These are phyloP conservation scores for Quercus wislizeni DNA, from an alignment of 306 rosid genomes.

Conservation along the genomic window DNA sequence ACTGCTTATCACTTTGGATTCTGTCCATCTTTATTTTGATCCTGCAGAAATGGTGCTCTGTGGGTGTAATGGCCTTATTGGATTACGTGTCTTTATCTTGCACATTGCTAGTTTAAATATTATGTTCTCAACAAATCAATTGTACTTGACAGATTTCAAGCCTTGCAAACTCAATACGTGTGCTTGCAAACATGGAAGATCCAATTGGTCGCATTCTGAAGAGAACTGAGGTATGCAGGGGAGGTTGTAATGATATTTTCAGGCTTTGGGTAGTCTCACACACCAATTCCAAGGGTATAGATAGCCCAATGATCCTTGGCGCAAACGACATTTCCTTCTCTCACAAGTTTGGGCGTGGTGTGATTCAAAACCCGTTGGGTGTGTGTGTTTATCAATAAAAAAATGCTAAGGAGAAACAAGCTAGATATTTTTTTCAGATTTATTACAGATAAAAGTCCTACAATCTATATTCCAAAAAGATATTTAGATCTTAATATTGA, in stretches of 20 bases:
- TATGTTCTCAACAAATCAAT: constrained; percentile 24
- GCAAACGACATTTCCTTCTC: too few relatives aligned
- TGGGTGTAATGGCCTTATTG: constrained; percentile 1
- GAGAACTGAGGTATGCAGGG: constrained; percentile 66
- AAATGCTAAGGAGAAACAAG: not conserved
- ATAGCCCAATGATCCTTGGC: too few relatives aligned
- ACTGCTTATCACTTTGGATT: not conserved
- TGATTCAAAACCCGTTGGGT: too few relatives aligned
- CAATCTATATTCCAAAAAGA: not conserved
- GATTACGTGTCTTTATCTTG: not conserved
- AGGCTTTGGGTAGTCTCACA: constrained; percentile 12
- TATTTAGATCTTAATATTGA: not conserved
- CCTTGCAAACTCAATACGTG: constrained; percentile 78
- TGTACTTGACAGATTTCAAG: constrained; percentile 59
- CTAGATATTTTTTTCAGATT: not conserved
- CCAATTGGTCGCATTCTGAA: constrained; percentile 80
- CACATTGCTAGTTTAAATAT: constrained; percentile 3
- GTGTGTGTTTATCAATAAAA: too few relatives aligned
- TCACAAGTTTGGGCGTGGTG: too few relatives aligned
- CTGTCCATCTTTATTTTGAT: not conserved
- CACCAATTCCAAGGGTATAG: not conserved
- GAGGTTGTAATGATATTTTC: not conserved
- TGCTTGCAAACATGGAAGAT: constrained; percentile 93
- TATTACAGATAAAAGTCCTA: not conserved
- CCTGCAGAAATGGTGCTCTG: not conserved